These are phyloP conservation scores for Xylaria longipes DNA, from an alignment of 495 filamentous ascomycete species.

Conservation along the genomic window DNA sequence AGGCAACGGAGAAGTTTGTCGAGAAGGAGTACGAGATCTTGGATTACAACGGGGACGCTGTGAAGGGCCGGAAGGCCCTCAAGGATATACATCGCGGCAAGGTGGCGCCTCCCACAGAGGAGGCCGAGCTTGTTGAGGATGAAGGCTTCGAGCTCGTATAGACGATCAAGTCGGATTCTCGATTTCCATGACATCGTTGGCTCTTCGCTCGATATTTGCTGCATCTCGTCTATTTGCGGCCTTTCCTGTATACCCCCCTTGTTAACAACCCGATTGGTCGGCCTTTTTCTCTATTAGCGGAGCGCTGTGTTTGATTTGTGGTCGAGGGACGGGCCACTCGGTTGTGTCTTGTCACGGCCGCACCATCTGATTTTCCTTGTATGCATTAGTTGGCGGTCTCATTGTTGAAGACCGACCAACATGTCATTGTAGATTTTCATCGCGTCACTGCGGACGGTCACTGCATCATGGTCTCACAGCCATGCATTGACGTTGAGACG, in stretches of 20 bases:
- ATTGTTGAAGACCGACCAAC: background rate
- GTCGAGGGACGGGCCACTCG: background rate
- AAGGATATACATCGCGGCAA: constrained; percentile 43
- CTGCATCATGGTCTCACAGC: background rate
- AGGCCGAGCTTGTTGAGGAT: constrained; percentile 41
- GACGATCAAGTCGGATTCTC: constrained; percentile 10
- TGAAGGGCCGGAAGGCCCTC: constrained; percentile 52
- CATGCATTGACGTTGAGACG: constrained; percentile 15
- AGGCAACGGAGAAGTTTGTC: constrained; percentile 54
- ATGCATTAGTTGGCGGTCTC: constrained; percentile 7
- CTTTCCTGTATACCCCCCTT: background rate
- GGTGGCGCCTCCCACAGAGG: constrained; percentile 21
- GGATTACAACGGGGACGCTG: constrained; percentile 50
- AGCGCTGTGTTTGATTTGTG: constrained; percentile 1
- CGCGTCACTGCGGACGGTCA: constrained; percentile 11
- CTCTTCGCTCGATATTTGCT: background rate
- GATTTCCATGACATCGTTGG: background rate
- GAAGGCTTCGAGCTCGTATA: constrained; percentile 56
- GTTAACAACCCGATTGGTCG: constrained; percentile 4
- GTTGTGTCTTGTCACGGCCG: background rate
- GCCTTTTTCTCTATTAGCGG: constrained; percentile 12
- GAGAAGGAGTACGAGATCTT: constrained; percentile 57
- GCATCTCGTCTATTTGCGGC: background rate
- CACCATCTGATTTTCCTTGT: background rate
- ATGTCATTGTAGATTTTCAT: constrained; percentile 8